A percentile compares a stretch with the other conserved stretches of the same genome.
Conservation (phyloP, 495 filamentous ascomycete genomes). For the Aspergillus mulundensis region DNA sequence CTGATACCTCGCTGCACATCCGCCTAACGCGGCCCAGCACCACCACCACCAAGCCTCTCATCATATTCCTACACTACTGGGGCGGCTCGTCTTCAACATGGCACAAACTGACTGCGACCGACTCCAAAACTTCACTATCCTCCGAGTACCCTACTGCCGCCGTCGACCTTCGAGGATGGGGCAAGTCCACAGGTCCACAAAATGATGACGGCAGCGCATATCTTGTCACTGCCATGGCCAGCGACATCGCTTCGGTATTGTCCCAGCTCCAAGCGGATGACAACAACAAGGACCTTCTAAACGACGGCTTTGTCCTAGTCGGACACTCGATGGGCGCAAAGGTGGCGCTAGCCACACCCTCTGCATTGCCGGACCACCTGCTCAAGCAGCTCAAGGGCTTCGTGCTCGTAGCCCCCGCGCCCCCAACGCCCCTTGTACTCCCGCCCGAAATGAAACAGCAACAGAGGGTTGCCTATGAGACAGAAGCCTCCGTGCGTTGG, state of each 20-base stretch:
- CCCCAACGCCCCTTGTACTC: constrained; percentile 15
- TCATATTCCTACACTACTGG: constrained; percentile 45
- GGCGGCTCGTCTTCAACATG: constrained; percentile 40
- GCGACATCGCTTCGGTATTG: constrained; percentile 28
- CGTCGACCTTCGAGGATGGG: constrained; percentile 40
- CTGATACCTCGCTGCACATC: constrained; percentile 8
- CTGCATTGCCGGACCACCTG: constrained; percentile 4
- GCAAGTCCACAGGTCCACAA: constrained; percentile 29
- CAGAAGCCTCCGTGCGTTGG: constrained; percentile 25
- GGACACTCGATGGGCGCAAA: constrained; percentile 46
- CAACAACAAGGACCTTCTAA: constrained; percentile 4
- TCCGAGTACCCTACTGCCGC: constrained; percentile 23
- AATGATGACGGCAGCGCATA: neutral
- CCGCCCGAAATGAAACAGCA: constrained; percentile 35
- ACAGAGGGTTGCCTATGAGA: constrained; percentile 32
- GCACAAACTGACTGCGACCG: constrained; percentile 24
- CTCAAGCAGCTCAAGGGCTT: constrained; percentile 25
- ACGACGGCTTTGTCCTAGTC: constrained; percentile 30
- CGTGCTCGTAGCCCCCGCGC: constrained; percentile 21
- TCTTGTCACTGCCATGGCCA: constrained; percentile 29
- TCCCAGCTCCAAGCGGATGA: constrained; percentile 12
- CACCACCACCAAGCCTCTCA: constrained; percentile 14
- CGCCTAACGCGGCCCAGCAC: constrained; percentile 6
- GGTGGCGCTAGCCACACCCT: constrained; percentile 31
- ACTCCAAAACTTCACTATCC: constrained; percentile 17